Percentiles rank a stretch among this genome's conserved stretches.
Evolutionary conservation across 306 rosid genomes (phyloP).

Genomic region (Medicago ruthenica): DNA sequence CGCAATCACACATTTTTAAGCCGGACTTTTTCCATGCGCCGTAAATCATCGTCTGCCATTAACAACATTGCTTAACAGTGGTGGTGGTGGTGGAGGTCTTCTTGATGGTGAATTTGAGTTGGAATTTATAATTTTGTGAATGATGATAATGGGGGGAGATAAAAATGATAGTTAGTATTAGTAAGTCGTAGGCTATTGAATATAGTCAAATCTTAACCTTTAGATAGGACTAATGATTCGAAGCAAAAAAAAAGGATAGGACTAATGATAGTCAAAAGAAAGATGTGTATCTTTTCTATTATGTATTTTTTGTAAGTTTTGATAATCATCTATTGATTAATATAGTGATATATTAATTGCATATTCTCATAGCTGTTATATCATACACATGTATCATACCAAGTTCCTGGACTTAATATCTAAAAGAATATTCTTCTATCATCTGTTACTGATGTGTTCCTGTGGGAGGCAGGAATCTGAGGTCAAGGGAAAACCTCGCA

Average conservation of each 20-base stretch:
- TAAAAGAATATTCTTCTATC: constrained; percentile 10
- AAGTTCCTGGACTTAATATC: not conserved
- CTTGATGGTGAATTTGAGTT: not conserved
- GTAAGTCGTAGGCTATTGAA: too few species aligned
- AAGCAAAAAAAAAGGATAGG: too few species aligned
- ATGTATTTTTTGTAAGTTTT: too few species aligned
- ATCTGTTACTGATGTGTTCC: constrained; percentile 34
- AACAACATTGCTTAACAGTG: not conserved
- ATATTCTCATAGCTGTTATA: not conserved
- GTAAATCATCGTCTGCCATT: not conserved
- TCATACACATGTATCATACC: not conserved
- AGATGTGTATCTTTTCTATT: too few species aligned
- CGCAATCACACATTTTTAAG: not conserved
- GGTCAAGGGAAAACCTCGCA: constrained; percentile 67
- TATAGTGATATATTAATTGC: not conserved
- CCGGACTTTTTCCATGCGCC: not conserved
- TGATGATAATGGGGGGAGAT: not conserved
- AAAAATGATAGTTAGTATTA: not conserved
- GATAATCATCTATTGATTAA: too few species aligned
- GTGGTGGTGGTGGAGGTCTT: not conserved
- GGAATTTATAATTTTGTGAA: not conserved
- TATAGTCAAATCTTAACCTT: too few species aligned
- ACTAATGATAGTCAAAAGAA: too few species aligned
- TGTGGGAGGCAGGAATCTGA: constrained; percentile 55
- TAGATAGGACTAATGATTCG: too few species aligned